Percentiles rank a stretch among this genome's conserved stretches.
phyloP scores from a whole-genome alignment of 352 stramenopile genomes.

The Phytophthora pisi region DNA sequence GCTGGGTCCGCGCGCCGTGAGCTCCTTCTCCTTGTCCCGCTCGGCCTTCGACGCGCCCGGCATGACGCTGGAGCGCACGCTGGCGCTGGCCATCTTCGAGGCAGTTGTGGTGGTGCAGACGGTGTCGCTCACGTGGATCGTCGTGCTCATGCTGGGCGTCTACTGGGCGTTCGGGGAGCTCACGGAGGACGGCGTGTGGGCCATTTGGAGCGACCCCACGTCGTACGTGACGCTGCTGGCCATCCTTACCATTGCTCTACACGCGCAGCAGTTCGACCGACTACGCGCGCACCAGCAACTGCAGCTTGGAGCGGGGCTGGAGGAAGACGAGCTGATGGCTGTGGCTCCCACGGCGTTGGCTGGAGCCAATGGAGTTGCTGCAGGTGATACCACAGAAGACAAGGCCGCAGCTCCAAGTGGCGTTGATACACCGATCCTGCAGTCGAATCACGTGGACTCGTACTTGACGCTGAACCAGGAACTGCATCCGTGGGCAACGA shows the following conservation, averaged over 20 bases:
- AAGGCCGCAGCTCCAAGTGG: conserved; percentile 13
- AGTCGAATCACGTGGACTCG: conserved; percentile 44
- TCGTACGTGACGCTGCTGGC: conserved; percentile 37
- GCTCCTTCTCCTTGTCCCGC: conserved; percentile 63
- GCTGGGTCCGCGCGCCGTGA: conserved; percentile 27
- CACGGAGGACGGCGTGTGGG: conserved; percentile 37
- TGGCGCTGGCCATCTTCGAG: conserved; percentile 65
- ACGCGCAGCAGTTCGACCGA: conserved; percentile 71
- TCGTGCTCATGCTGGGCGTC: conserved; percentile 48
- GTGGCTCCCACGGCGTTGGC: conserved; percentile 27
- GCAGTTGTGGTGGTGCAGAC: conserved; percentile 67
- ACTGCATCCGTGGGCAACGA: conserved; percentile 37
- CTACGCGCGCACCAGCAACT: conserved; percentile 67
- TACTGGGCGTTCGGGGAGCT: conserved; percentile 60
- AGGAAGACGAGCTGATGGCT: conserved; percentile 47
- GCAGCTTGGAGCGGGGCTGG: conserved; percentile 62
- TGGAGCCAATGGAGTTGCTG: not conserved
- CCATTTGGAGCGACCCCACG: conserved; percentile 37
- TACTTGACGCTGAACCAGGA: conserved; percentile 52
- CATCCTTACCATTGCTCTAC: conserved; percentile 53
- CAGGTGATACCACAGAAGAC: conserved; percentile 1
- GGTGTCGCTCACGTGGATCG: conserved; percentile 52
- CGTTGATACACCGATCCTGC: conserved; percentile 43
- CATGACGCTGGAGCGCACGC: conserved; percentile 58
- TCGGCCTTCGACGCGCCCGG: conserved; percentile 44